A percentile compares a stretch with the other conserved stretches of the same genome.
Evolutionary conservation across 495 filamentous ascomycete species (phyloP).

Genomic region (Penicillium macrosclerotiorum): DNA sequence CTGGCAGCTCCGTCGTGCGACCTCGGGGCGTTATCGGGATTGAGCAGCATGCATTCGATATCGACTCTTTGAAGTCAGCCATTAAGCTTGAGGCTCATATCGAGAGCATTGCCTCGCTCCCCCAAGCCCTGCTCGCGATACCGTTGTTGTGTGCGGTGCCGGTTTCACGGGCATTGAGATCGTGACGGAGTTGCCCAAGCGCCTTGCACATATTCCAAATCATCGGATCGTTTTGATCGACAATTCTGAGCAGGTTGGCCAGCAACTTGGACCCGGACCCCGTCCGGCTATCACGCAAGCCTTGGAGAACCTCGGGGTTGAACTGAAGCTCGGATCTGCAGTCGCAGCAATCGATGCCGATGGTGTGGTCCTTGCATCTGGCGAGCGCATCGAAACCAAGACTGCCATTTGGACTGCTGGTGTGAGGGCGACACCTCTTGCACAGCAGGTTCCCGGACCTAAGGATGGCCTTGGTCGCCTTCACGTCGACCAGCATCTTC

Average conservation of each 20-base stretch:
- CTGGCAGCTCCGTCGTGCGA: conserved; percentile 30
- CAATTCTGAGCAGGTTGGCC: conserved; percentile 11
- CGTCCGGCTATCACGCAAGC: conserved; percentile 18
- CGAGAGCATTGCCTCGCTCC: conserved; percentile 9
- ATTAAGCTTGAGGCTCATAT: conserved; percentile 19
- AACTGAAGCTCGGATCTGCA: conserved; percentile 13
- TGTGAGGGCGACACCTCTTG: conserved; percentile 16
- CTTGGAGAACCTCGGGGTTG: conserved; percentile 14
- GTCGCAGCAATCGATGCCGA: conserved; percentile 11
- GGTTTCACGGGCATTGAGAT: conserved; percentile 27
- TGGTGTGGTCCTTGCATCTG: conserved; percentile 16
- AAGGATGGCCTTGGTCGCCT: conserved; percentile 15
- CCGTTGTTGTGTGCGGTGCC: conserved; percentile 20
- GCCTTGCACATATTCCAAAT: conserved; percentile 9
- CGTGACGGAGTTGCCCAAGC: conserved; percentile 17
- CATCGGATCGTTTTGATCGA: conserved; percentile 18
- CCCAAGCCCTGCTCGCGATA: conserved; percentile 10
- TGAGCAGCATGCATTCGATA: conserved; percentile 25
- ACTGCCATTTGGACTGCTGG: conserved; percentile 24
- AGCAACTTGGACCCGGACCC: conserved; percentile 15
- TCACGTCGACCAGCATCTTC: conserved; percentile 14
- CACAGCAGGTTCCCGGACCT: conserved; percentile 15
- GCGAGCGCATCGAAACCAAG: conserved; percentile 19
- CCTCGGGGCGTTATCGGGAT: conserved; percentile 24
- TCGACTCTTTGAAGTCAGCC: conserved; percentile 22